Evolutionary conservation across 225 moss, liverwort and hornwort genomes (phyloP), one percentile per base, ranked within the genome.

Genomic region (Rhytidiadelphus loreus): DNA sequence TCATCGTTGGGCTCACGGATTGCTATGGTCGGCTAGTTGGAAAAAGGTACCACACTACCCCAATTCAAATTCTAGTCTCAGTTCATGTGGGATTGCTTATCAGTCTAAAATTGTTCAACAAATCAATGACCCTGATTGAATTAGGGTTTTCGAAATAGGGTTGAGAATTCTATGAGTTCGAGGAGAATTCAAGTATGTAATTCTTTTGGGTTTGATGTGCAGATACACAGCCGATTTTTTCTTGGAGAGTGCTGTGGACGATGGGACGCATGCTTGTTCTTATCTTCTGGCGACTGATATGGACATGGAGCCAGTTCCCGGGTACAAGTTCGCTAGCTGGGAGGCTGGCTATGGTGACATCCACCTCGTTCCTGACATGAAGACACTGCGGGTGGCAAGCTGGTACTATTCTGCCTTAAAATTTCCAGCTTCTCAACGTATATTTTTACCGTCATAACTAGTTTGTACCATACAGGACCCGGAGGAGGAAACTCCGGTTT

Each of bases 261-360:
- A 96, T 92, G 99, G 99, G 62, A 97, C 97, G 58, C 99, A 99
- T 81, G 99, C 90, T 26, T 99, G 99, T 32, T 99, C 99, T 20
- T 99, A 99, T 87, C 92, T 99, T 11, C 90, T 99, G 33, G 99
- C 99, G 12, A 99, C 99, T 11, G 99, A 97, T 58, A 99, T 99
- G 96, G 93, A 97, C 84, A 99, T 99, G 99, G 97, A 97, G 86
- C 95, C 99, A 46, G 97, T 99, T 86, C 94, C 97, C 28, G 97
- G 99, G 20, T 99, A 99, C 90, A 96, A 90, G 88, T 97, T 95
- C 76, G 99, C 99, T 4, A 96, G 93, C 72, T 99, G 99, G 99
- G 97, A 99, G 92, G 94, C 92, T 82, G 99, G 99, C 82, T 99
- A 99, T 86, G 99, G 99, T 16, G 99, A 99, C 87, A 95, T 99